Percentiles rank a stretch among this genome's conserved stretches.
Conservation (phyloP, 73 alveolate species). For the Diophrys appendiculata region DNA sequence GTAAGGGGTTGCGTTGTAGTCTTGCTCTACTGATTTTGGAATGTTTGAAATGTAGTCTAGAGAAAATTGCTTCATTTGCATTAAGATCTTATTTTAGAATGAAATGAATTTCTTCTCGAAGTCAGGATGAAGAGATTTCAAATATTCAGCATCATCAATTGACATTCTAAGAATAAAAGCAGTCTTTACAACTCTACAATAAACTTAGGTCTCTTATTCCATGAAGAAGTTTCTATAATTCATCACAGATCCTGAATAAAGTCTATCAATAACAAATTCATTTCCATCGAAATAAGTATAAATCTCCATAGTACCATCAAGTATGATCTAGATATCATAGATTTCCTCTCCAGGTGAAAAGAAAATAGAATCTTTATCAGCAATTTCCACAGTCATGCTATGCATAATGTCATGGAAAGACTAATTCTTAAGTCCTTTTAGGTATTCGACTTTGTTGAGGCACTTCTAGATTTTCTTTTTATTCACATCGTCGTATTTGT, state of each 20-base stretch:
- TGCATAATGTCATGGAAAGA: constrained; percentile 5
- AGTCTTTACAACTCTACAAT: constrained; percentile 2
- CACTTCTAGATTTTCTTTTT: constrained; percentile 26
- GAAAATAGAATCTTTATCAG: constrained; percentile 30
- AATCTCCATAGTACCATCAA: constrained; percentile 42
- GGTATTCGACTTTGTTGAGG: constrained; percentile 4
- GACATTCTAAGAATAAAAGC: constrained; percentile 16
- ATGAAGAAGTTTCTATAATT: constrained; percentile 43
- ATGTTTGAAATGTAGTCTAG: neutral
- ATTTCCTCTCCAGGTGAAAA: constrained; percentile 2
- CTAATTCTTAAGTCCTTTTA: neutral
- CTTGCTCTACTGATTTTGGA: neutral
- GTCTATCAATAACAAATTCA: constrained; percentile 30
- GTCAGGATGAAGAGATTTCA: neutral
- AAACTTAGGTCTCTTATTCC: constrained; percentile 26
- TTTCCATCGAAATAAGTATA: constrained; percentile 9
- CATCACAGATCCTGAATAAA: constrained; percentile 39
- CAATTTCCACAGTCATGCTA: constrained; percentile 11
- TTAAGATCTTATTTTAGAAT: neutral
- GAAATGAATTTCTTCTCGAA: neutral
- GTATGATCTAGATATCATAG: constrained; percentile 21
- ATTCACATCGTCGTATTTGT: constrained; percentile 25
- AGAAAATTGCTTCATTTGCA: neutral
- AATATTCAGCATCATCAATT: neutral
- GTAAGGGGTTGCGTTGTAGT: constrained; percentile 1